Percentiles rank a stretch among this genome's conserved stretches.
Evolutionary conservation across 257 asterid genomes (phyloP).

Genomic region (Nemophila menziesii): DNA sequence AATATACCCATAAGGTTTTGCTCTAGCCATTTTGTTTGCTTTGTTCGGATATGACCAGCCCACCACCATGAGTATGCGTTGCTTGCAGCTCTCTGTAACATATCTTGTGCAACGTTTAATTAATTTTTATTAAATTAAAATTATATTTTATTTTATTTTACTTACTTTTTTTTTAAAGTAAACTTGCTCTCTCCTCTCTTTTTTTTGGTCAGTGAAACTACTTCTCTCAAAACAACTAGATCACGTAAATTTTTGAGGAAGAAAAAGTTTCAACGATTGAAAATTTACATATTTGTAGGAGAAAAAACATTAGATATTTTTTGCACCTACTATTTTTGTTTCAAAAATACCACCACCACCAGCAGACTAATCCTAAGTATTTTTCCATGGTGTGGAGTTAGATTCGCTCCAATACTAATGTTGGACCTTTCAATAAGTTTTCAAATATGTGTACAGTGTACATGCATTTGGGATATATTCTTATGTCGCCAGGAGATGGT

Average conservation of each 20-base stretch:
- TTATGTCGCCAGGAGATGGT: too few relatives aligned
- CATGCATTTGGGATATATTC: too few relatives aligned
- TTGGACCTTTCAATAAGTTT: conserved; percentile 20
- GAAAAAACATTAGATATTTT: neutral
- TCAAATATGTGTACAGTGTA: too few relatives aligned
- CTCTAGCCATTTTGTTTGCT: conserved; percentile 65
- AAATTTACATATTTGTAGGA: neutral
- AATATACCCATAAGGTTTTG: conserved; percentile 45
- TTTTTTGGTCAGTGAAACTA: too few relatives aligned
- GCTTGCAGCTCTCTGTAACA: conserved; percentile 68
- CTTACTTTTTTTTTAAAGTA: neutral
- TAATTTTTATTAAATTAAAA: too few relatives aligned
- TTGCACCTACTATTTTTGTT: neutral
- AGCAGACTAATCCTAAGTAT: neutral
- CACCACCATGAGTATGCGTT: conserved; percentile 77
- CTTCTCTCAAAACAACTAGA: conserved; percentile 4
- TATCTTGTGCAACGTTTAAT: too few relatives aligned
- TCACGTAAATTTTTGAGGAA: conserved; percentile 9
- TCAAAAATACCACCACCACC: neutral
- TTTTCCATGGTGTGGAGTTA: conserved; percentile 25
- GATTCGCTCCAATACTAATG: conserved; percentile 37
- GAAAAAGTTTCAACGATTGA: conserved; percentile 14
- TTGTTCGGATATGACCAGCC: conserved; percentile 59
- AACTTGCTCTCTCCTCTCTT: neutral
- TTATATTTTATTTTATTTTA: neutral